Percentiles rank a stretch among this genome's conserved stretches.
These are phyloP conservation scores for Yamadazyma endophytica DNA, from an alignment of 805 yeast species.

Conservation along the genomic window DNA sequence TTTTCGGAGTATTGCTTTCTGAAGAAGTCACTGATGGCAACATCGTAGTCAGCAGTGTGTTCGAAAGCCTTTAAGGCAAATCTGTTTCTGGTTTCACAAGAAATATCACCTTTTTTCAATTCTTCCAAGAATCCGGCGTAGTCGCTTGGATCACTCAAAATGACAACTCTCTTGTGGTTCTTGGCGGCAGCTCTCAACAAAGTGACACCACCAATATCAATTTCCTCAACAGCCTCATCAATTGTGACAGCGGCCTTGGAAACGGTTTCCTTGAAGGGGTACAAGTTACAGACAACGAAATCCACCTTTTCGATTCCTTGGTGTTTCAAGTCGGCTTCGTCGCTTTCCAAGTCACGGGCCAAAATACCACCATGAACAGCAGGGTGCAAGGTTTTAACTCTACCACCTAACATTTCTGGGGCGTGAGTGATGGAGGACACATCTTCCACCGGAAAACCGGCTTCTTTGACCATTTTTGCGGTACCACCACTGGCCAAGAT, in stretches of 20 bases:
- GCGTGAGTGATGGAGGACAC: conserved; percentile 95
- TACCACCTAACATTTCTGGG: conserved; percentile 98
- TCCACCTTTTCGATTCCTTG: conserved; percentile 96
- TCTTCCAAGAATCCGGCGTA: conserved; percentile 85
- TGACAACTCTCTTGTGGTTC: conserved; percentile 94
- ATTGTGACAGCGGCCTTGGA: conserved; percentile 93
- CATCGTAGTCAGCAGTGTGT: conserved; percentile 97
- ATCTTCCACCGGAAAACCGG: conserved; percentile 97
- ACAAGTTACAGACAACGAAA: conserved; percentile 94
- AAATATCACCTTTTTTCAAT: conserved; percentile 67
- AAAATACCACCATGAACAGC: conserved; percentile 98
- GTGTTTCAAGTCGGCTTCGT: conserved; percentile 79
- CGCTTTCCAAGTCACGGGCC: conserved; percentile 89
- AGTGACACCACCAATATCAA: conserved; percentile 97
- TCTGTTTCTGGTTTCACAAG: conserved; percentile 69
- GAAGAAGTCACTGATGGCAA: conserved; percentile 93
- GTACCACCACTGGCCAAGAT: conserved; percentile 98
- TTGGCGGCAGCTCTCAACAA: conserved; percentile 97
- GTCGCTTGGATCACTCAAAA: conserved; percentile 91
- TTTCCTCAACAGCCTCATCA: conserved; percentile 97
- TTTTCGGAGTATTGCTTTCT: conserved; percentile 95
- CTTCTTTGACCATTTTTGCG: conserved; percentile 88
- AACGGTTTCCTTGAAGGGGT: conserved; percentile 97
- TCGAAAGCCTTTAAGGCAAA: conserved; percentile 96
- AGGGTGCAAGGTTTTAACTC: conserved; percentile 97